Base-by-base conservation (phyloP, 192 early-diverging fungal species). In the Glomus cerebriforme region DNA sequence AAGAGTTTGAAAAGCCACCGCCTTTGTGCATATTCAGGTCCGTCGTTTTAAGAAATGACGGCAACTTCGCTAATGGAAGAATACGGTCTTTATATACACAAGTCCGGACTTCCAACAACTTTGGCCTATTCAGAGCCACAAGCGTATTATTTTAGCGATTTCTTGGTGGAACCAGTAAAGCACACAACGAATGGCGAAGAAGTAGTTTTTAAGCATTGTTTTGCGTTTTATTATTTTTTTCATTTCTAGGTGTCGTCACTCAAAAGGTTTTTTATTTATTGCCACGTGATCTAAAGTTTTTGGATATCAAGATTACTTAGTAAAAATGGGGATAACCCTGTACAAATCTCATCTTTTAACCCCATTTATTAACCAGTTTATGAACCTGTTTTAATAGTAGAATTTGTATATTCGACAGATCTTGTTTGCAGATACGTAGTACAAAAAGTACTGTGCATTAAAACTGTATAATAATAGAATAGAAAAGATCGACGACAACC, bases 21-120 rank as follows among this genome's bases (percentile, higher is more conserved):
- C 39, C 69, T 49, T 39, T 72, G 39, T 43, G 69, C 69, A 72
- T 72, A 72, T 65, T 65, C 63, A 65, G 24, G 19, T 19, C 63
- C 63, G 45, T 7, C 39, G 4, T 49, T 37, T 17, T 13, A 43
- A 49, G 19, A 12, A 43, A 9, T 15, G 32, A 34, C 32, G 10
- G 32, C 17, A 15, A 26, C 3, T 71, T 72, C 22, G 39, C 39
- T 15, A 34, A 47, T 37, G 35, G n/a, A 49, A 47, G 39, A 72
- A 39, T 27, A 72, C n/a, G 45, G n/a, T 49, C 13, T 31, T 65
- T 65, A 7, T 54, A 54, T 29, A 43, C 39, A 70, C 32, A 10
- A 37, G 31, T 1, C n/a, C 39, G 43, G 35, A n/a, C 35, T 72
- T 72, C 69, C 69, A 15, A 47, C 31, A 24, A 49, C 35, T 39